These are phyloP conservation scores for Pseudogymnoascus destructans DNA, from an alignment of 2,329 filamentous ascomycete genomes.

Conservation along the genomic window DNA sequence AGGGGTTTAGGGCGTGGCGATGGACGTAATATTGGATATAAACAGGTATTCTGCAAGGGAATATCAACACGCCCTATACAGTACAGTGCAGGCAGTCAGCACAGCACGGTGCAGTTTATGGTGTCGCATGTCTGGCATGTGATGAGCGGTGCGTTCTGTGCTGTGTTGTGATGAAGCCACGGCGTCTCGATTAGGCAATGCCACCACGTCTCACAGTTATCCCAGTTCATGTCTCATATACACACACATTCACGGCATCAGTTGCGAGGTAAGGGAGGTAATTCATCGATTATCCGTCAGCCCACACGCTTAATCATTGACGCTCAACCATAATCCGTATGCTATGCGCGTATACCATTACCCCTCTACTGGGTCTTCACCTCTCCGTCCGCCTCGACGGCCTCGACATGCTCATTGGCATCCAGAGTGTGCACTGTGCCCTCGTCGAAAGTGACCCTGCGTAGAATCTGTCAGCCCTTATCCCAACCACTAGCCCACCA, in stretches of 20 bases:
- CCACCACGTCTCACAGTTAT: neutral
- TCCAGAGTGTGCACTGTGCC: conserved; percentile 54
- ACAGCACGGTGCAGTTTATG: neutral
- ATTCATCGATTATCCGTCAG: neutral
- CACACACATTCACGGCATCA: neutral
- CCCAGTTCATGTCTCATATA: neutral
- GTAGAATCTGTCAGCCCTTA: neutral
- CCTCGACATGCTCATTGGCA: conserved; percentile 56
- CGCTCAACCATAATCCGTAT: neutral
- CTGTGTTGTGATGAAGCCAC: neutral
- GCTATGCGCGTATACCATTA: neutral
- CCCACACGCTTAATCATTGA: neutral
- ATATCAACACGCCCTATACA: neutral
- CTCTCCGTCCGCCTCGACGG: conserved; percentile 59
- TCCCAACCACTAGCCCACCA: neutral
- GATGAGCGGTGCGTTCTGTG: neutral
- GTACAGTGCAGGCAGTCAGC: neutral
- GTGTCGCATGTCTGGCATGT: neutral
- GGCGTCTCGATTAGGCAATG: conserved; percentile 1
- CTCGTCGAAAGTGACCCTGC: conserved; percentile 59
- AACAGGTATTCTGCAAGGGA: neutral
- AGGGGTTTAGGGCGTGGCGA: neutral
- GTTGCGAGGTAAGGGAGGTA: neutral
- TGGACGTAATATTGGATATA: neutral
- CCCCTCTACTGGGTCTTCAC: conserved; percentile 55